Evolutionary conservation across 495 filamentous ascomycete genomes (phyloP).

Genomic region (Tuber aestivum): DNA sequence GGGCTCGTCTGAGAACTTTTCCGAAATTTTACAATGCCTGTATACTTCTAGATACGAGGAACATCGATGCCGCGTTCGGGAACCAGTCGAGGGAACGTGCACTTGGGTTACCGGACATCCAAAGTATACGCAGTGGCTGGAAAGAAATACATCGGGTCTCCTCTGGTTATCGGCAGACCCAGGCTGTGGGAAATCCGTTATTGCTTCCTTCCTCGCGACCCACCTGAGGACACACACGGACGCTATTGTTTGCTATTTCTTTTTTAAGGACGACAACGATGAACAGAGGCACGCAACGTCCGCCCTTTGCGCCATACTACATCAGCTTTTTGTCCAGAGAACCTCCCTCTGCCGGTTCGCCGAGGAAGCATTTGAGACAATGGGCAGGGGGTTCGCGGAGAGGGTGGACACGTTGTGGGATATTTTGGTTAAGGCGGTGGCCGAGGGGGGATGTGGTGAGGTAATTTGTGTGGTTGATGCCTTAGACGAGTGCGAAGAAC

Average conservation of each 20-base stretch:
- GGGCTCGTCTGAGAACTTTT: neutral
- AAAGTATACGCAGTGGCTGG: constrained; percentile 41
- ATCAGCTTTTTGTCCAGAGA: constrained; percentile 43
- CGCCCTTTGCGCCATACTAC: constrained; percentile 45
- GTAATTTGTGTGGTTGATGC: constrained; percentile 46
- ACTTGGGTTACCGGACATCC: constrained; percentile 46
- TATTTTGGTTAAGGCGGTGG: constrained; percentile 28
- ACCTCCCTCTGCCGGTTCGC: constrained; percentile 35
- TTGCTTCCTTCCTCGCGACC: constrained; percentile 43
- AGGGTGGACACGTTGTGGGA: constrained; percentile 42
- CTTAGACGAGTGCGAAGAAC: constrained; percentile 45
- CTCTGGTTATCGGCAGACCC: constrained; percentile 48
- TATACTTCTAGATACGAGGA: constrained; percentile 37
- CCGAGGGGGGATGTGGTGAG: constrained; percentile 32
- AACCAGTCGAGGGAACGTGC: constrained; percentile 42
- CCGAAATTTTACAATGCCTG: neutral
- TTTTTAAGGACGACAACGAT: constrained; percentile 45
- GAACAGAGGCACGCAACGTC: constrained; percentile 18
- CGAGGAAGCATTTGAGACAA: constrained; percentile 22
- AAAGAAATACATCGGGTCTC: constrained; percentile 37
- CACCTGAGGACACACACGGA: constrained; percentile 29
- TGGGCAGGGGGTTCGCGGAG: constrained; percentile 36
- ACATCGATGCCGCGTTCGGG: constrained; percentile 39
- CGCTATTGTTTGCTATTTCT: constrained; percentile 45
- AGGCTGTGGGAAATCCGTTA: constrained; percentile 48